These are phyloP conservation scores for Venturia nashicola DNA, from an alignment of 2,329 filamentous ascomycete genomes.

Conservation along the genomic window DNA sequence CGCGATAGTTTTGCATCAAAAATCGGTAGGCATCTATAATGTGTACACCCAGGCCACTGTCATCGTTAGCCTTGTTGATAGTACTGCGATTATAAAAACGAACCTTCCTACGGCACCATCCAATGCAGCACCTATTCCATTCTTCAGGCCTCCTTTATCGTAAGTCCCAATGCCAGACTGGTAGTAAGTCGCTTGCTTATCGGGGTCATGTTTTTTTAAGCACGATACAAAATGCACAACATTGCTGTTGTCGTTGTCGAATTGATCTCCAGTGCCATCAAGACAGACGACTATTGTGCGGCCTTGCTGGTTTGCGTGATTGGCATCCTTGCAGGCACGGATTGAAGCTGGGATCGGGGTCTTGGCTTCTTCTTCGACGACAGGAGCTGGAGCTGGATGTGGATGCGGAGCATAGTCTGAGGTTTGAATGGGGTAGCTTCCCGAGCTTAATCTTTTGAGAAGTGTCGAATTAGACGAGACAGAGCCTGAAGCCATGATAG, in stretches of 20 bases:
- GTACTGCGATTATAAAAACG: neutral
- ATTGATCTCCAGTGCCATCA: conserved; percentile 34
- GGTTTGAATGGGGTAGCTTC: conserved; percentile 13
- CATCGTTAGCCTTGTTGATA: neutral
- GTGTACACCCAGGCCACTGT: conserved; percentile 24
- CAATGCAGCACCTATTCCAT: conserved; percentile 26
- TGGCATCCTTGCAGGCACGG: conserved; percentile 18
- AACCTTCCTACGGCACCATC: conserved; percentile 30
- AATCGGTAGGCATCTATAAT: conserved; percentile 28
- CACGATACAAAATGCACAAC: conserved; percentile 27
- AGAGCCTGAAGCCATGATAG: neutral
- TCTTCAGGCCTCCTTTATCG: conserved; percentile 25
- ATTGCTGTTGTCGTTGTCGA: conserved; percentile 26
- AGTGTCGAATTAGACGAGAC: neutral
- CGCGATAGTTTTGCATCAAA: conserved; percentile 26
- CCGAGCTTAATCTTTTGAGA: neutral
- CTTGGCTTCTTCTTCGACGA: neutral
- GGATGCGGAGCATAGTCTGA: conserved; percentile 3
- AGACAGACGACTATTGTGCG: conserved; percentile 29
- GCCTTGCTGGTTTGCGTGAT: conserved; percentile 13
- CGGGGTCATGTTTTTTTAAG: conserved; percentile 29
- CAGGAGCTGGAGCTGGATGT: neutral
- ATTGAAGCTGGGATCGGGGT: conserved; percentile 17
- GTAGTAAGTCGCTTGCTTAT: conserved; percentile 28
- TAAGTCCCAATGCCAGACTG: conserved; percentile 36